Percentiles rank a stretch among this genome's conserved stretches.
phyloP scores from a whole-genome alignment of 108 stramenopile genomes.

The Stephanodiscus minutulus region DNA sequence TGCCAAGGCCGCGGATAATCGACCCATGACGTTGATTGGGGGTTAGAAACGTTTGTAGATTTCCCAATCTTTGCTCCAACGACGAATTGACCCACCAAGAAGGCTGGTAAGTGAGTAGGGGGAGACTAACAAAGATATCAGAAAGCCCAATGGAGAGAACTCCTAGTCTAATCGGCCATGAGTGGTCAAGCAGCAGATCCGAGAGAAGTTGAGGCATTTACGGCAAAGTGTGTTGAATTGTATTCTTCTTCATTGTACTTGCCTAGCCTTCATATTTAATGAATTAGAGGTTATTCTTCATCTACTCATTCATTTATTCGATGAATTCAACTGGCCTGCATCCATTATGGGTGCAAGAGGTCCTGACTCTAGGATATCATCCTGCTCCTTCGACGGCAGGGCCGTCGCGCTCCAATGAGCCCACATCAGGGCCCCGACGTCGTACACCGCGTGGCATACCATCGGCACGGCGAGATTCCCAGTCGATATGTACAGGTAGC shows the following conservation, averaged over 20 bases:
- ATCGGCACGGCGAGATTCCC: slow-evolving; percentile 82
- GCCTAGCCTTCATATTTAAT: too few species aligned
- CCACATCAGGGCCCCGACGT: slow-evolving; percentile 75
- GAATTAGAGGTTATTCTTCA: too few species aligned
- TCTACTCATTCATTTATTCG: background rate
- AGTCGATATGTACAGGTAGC: slow-evolving; percentile 60
- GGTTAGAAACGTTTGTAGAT: slow-evolving; percentile 58
- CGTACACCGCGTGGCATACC: slow-evolving; percentile 82
- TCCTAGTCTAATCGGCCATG: too few species aligned
- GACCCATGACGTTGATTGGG: slow-evolving; percentile 98
- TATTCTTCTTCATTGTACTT: too few species aligned
- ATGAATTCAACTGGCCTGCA: slow-evolving; percentile 8
- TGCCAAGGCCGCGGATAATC: slow-evolving; percentile 77
- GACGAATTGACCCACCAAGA: too few species aligned
- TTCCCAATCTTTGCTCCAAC: too few species aligned
- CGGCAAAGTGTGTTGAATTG: too few species aligned
- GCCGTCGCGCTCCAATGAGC: slow-evolving; percentile 75
- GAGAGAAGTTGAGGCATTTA: too few species aligned
- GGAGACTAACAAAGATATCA: too few species aligned
- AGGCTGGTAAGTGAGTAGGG: too few species aligned
- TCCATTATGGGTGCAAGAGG: slow-evolving; percentile 28
- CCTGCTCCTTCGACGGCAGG: slow-evolving; percentile 48
- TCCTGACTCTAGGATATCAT: slow-evolving; percentile 33
- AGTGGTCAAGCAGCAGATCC: too few species aligned
- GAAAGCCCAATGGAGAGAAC: too few species aligned